These are phyloP conservation scores for Pestalotiopsis sp. DNA, from an alignment of 2,329 filamentous ascomycete species.

Conservation along the genomic window DNA sequence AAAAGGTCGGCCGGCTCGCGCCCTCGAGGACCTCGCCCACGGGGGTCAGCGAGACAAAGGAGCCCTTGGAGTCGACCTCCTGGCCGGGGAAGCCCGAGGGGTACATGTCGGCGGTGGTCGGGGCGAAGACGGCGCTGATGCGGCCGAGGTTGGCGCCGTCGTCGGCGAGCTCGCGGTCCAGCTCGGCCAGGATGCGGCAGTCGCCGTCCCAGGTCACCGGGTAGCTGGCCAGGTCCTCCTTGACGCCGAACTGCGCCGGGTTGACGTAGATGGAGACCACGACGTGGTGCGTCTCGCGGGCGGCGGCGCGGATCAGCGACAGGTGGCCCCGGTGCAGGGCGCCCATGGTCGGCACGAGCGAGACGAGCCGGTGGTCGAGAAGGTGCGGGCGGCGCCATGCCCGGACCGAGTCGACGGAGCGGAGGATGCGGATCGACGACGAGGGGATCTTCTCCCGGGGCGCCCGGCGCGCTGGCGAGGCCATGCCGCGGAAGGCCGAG, in stretches of 20 bases:
- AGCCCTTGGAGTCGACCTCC: slow-evolving; percentile 77
- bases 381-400: slow-evolving; percentile 69
- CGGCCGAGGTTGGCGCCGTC: slow-evolving; percentile 64
- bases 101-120: slow-evolving; percentile 84
- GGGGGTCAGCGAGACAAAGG: slow-evolving; percentile 90
- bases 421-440: slow-evolving; percentile 71
- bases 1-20: slow-evolving; percentile 86
- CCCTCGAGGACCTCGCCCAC: slow-evolving; percentile 83
- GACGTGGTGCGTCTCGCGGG: slow-evolving; percentile 81
- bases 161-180: slow-evolving; percentile 75
- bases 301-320: slow-evolving; percentile 82
- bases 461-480: slow-evolving; percentile 18
- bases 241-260: slow-evolving; percentile 90
- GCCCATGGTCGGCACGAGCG: slow-evolving; percentile 96
- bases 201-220: slow-evolving; percentile 88
- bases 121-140: slow-evolving; percentile 84
- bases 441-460: slow-evolving; percentile 53
- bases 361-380: slow-evolving; percentile 71
- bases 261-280: slow-evolving; percentile 95
- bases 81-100: slow-evolving; percentile 75
- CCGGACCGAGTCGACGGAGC: slow-evolving; percentile 73
- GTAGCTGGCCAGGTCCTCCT: slow-evolving; percentile 87
- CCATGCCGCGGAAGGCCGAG: slow-evolving; percentile 15
- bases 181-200: slow-evolving; percentile 62
- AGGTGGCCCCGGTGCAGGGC: slow-evolving; percentile 93